Evolutionary conservation across 2,329 filamentous ascomycete species (phyloP).

Genomic region (Blastomyces gilchristii): DNA sequence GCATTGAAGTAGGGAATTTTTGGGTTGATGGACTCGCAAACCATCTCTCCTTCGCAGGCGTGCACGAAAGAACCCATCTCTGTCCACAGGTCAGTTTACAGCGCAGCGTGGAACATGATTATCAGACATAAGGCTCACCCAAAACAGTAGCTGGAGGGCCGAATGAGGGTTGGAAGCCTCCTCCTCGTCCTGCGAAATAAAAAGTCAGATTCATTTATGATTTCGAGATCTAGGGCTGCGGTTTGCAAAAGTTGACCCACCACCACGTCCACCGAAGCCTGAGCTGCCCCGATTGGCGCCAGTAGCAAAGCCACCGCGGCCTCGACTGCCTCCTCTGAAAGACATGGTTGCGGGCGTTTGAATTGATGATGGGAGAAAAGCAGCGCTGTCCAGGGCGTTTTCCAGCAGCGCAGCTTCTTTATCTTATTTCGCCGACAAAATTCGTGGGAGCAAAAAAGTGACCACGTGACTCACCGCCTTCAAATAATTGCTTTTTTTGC

Average conservation of each 20-base stretch:
- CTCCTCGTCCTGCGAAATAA: constrained; percentile 45
- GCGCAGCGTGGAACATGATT: constrained; percentile 2
- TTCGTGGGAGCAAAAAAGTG: constrained; percentile 11
- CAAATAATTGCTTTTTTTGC: not conserved
- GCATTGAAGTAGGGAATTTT: constrained; percentile 99
- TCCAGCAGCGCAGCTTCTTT: not conserved
- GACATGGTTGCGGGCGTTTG: constrained; percentile 43
- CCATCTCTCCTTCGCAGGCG: constrained; percentile 92
- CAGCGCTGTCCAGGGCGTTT: not conserved
- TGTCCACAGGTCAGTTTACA: constrained; percentile 31
- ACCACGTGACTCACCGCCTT: constrained; percentile 18
- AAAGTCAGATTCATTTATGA: constrained; percentile 22
- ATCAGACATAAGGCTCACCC: constrained; percentile 31
- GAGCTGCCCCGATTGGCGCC: constrained; percentile 44
- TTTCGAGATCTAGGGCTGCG: constrained; percentile 18
- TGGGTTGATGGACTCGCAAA: constrained; percentile 87
- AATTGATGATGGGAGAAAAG: not conserved
- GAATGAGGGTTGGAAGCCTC: constrained; percentile 52
- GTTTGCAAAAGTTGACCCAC: constrained; percentile 22
- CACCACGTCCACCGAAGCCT: constrained; percentile 32
- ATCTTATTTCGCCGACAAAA: constrained; percentile 7
- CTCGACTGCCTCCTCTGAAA: constrained; percentile 50
- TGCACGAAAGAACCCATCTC: constrained; percentile 95
- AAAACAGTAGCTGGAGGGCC: constrained; percentile 54
- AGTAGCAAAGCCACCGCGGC: constrained; percentile 39